Evolutionary conservation across 805 yeast species (phyloP).

Genomic region (Candida yuanshanica): DNA sequence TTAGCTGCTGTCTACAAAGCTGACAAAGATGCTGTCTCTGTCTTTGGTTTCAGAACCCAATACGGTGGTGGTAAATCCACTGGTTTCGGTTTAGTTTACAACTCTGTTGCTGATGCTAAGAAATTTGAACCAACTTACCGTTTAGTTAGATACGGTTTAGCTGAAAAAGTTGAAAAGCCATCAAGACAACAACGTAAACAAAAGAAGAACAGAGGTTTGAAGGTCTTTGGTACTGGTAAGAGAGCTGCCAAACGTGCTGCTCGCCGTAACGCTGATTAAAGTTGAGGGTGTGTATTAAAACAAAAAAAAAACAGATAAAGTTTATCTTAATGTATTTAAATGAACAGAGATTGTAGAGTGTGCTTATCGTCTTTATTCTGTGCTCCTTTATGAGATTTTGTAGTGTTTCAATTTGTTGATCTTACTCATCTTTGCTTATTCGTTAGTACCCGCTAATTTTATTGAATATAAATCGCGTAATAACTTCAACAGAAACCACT

Average conservation of each 20-base stretch:
- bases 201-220: constrained; percentile 99
- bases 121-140: constrained; percentile 99
- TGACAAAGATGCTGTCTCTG: constrained; percentile 92
- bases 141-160: constrained; percentile 98
- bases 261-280: constrained; percentile 81
- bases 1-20: constrained; percentile 85
- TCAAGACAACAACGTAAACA: constrained; percentile 99
- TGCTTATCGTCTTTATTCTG: neutral
- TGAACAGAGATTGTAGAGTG: neutral
- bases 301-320: constrained; percentile 4
- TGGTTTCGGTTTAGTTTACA: constrained; percentile 98
- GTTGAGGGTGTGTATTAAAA: constrained; percentile 6
- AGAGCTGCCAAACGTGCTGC: constrained; percentile 90
- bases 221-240: constrained; percentile 97
- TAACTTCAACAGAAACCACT: too few species aligned
- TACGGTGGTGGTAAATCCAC: constrained; percentile 99
- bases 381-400: too few species aligned
- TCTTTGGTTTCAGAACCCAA: constrained; percentile 98
- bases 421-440: too few species aligned
- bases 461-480: too few species aligned
- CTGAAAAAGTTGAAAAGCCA: constrained; percentile 91
- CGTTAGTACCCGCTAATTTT: too few species aligned
- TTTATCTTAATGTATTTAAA: constrained; percentile 6
- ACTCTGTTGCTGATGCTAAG: constrained; percentile 95
- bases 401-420: too few species aligned